Base-by-base conservation (phyloP, 2,329 filamentous ascomycete species). In the Fusarium sp. region DNA sequence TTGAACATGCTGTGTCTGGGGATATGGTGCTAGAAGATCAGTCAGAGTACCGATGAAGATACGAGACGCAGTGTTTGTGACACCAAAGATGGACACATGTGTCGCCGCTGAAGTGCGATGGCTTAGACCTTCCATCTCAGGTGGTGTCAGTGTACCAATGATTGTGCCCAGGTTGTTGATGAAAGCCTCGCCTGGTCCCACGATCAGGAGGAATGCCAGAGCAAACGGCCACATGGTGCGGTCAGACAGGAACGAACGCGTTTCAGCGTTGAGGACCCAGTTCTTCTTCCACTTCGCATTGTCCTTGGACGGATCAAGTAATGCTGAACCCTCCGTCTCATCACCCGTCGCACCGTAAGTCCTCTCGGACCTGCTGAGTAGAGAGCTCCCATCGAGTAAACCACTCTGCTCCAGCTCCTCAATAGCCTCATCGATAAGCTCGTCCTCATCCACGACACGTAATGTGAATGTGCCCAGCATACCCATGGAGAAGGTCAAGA, bases 81-180 rank as follows among this genome's bases (percentile, higher is more conserved):
- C 86, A 52, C 95, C 95, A 69, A 98, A 92, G 69, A 97, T 95
- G 28, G 94, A 97, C 61, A 99, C 95, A 78, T 99, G 96, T 0
- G 95, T 98, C 64, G 95, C 90, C 44, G 93, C 88, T 56, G 93
- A 89, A 54, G 92, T 90, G 76, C 85, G 81, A 26, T 78, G 73
- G 60, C 84, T 79, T 8, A 80, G 75, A 55, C 83, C 81, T 51
- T 84, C 81, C 24, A 87, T 79, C 12, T 84, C 81, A 24, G 90
- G 91, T 20, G 88, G 89, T 50, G 93, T 94, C 8, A 98, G 86
- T 0, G 96, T 97, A 75, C 93, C 92, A 76, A 98, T 95, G 70
- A 99, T 92, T 30, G 95, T 98, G 41, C 96, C 96, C 15, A 99
- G 86, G 78, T 98, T 99, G 84, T 98, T 99, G 84, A 98, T 95